Conservation (phyloP, 192 early-diverging fungal genomes). For the Thamnidium elegans region DNA sequence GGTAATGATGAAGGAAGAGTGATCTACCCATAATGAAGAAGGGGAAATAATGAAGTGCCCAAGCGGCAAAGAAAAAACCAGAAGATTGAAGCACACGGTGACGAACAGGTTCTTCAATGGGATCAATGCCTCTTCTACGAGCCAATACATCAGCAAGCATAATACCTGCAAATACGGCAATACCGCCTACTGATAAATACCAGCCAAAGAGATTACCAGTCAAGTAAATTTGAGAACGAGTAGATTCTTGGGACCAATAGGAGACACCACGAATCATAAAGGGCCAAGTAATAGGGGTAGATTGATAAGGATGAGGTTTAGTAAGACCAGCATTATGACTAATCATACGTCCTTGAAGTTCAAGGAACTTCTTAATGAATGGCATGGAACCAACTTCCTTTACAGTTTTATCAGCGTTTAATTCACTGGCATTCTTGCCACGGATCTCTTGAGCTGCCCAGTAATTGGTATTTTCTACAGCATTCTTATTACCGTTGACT, state of each 20-base stretch:
- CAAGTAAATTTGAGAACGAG: constrained; percentile 81
- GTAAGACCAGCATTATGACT: constrained; percentile 90
- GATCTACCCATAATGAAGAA: constrained; percentile 92
- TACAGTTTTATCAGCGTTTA: constrained; percentile 48
- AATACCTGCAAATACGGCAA: constrained; percentile 58
- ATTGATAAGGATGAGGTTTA: constrained; percentile 91
- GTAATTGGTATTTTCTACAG: constrained; percentile 62
- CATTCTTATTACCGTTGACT: constrained; percentile 90
- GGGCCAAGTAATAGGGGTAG: constrained; percentile 83
- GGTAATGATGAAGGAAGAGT: constrained; percentile 94
- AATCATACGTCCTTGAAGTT: constrained; percentile 90
- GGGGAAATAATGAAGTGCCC: constrained; percentile 85
- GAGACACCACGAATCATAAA: constrained; percentile 86
- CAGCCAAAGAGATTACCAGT: constrained; percentile 87
- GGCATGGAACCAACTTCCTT: constrained; percentile 51
- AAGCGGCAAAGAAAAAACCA: constrained; percentile 84
- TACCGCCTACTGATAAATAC: constrained; percentile 66
- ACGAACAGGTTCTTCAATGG: constrained; percentile 52
- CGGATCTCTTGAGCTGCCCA: constrained; percentile 78
- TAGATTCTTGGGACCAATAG: constrained; percentile 85
- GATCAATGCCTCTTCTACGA: constrained; percentile 69
- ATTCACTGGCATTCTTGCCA: constrained; percentile 54
- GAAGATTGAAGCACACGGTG: constrained; percentile 55
- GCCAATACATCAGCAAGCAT: constrained; percentile 69
- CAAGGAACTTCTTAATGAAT: constrained; percentile 84